These are phyloP conservation scores for Tillandsia fasciculata DNA, from an alignment of 176 grass and related monocot species.

Conservation along the genomic window DNA sequence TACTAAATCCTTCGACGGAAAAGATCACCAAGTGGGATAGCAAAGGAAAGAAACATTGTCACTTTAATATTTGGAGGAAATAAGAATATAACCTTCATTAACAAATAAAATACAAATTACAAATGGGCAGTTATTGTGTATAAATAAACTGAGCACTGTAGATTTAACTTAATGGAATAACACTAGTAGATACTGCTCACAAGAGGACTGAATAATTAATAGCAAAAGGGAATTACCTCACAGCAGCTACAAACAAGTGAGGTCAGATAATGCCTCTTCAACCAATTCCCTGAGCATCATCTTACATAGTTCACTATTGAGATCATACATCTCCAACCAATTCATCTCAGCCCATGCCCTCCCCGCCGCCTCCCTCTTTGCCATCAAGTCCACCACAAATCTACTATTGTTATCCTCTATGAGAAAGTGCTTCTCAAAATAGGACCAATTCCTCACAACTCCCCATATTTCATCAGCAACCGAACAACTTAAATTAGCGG, in stretches of 20 bases:
- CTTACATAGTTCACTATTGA: slow-evolving; percentile 33
- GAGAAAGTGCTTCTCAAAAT: slow-evolving; percentile 42
- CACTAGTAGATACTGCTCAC: slow-evolving; percentile 15
- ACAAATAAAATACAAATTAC: slow-evolving; percentile 22
- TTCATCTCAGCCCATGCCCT: slow-evolving; percentile 12
- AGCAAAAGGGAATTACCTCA: slow-evolving; percentile 48
- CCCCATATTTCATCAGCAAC: slow-evolving; percentile 50
- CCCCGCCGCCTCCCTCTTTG: slow-evolving; percentile 52
- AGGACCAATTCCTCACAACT: slow-evolving; percentile 57
- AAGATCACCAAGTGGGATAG: neutral
- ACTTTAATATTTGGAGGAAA: neutral
- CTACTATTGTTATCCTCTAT: slow-evolving; percentile 26
- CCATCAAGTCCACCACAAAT: slow-evolving; percentile 50
- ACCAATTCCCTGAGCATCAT: slow-evolving; percentile 56
- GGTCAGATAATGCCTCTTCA: slow-evolving; percentile 49
- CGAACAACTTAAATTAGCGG: slow-evolving; percentile 15
- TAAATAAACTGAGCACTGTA: slow-evolving; percentile 37
- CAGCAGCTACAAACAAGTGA: slow-evolving; percentile 29
- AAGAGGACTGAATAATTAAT: slow-evolving; percentile 30
- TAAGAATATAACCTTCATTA: slow-evolving; percentile 9
- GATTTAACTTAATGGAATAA: slow-evolving; percentile 17
- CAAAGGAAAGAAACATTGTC: slow-evolving; percentile 8
- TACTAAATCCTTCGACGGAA: neutral
- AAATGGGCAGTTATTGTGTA: slow-evolving; percentile 24
- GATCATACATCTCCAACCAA: slow-evolving; percentile 48